phyloP scores from a whole-genome alignment of 2,329 filamentous ascomycete species.

The Raffaelea albimanens region DNA sequence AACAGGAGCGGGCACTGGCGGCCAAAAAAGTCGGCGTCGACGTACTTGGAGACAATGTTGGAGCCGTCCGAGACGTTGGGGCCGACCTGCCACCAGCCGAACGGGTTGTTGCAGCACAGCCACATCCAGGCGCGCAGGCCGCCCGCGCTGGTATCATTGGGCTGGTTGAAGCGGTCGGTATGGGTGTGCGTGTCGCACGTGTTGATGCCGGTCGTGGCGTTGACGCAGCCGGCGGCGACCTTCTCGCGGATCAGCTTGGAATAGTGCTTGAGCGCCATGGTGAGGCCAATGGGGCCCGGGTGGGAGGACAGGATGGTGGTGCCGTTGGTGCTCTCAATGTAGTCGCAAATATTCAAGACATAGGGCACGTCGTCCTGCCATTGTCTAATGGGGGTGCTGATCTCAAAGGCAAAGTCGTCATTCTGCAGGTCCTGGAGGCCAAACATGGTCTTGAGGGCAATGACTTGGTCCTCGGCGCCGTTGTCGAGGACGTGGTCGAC shows the following conservation, averaged over 20 bases:
- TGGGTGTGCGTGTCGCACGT: constrained; percentile 31
- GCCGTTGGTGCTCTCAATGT: constrained; percentile 25
- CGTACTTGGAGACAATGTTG: constrained; percentile 24
- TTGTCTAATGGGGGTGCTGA: constrained; percentile 24
- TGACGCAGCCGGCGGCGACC: constrained; percentile 33
- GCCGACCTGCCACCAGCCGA: constrained; percentile 28
- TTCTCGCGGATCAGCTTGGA: constrained; percentile 34
- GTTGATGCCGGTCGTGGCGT: constrained; percentile 21
- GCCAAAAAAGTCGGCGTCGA: constrained; percentile 28
- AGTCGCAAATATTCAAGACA: constrained; percentile 40
- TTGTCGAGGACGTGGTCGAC: constrained; percentile 34
- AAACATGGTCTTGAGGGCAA: constrained; percentile 38
- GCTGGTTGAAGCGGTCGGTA: constrained; percentile 21
- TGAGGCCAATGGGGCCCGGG: constrained; percentile 37
- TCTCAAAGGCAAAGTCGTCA: constrained; percentile 28
- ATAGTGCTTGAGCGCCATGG: constrained; percentile 40
- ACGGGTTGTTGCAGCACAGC: constrained; percentile 42
- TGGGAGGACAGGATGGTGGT: constrained; percentile 27
- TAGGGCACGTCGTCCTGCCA: constrained; percentile 38
- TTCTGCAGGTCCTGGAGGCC: constrained; percentile 32
- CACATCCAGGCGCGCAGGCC: constrained; percentile 39
- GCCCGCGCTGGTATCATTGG: constrained; percentile 26
- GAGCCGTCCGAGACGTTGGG: constrained; percentile 29
- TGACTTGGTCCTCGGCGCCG: constrained; percentile 27
- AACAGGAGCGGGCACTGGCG: constrained; percentile 36